These are phyloP conservation scores for Hyphopichia burtonii DNA, from an alignment of 1,139 yeast species.

Conservation along the genomic window DNA sequence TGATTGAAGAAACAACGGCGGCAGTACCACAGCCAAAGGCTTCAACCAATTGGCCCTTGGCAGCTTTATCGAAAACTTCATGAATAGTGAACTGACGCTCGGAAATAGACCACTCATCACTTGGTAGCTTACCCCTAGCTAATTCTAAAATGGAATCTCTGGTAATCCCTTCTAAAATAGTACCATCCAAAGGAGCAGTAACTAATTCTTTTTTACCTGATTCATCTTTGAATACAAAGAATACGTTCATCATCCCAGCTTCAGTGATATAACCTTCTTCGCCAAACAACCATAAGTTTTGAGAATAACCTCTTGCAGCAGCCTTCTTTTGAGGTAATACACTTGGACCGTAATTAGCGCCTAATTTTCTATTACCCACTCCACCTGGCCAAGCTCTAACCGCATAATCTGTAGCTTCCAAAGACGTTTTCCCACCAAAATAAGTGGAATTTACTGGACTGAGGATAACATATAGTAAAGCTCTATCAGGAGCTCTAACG, in stretches of 20 bases:
- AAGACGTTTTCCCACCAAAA: slow-evolving; percentile 86
- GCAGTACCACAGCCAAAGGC: slow-evolving; percentile 99
- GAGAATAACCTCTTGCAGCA: slow-evolving; percentile 85
- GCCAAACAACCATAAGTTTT: slow-evolving; percentile 95
- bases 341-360: slow-evolving; percentile 97
- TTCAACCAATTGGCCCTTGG: slow-evolving; percentile 81
- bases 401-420: slow-evolving; percentile 93
- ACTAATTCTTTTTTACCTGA: slow-evolving; percentile 88
- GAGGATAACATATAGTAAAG: slow-evolving; percentile 79
- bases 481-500: slow-evolving; percentile 80
- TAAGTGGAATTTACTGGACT: slow-evolving; percentile 98
- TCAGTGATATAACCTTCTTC: slow-evolving; percentile 88
- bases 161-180: slow-evolving; percentile 94
- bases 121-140: slow-evolving; percentile 70
- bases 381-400: slow-evolving; percentile 99
- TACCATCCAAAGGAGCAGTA: slow-evolving; percentile 96
- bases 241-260: slow-evolving; percentile 97
- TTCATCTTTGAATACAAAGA: slow-evolving; percentile 73
- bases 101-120: slow-evolving; percentile 71
- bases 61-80: slow-evolving; percentile 77
- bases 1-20: slow-evolving; percentile 92
- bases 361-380: slow-evolving; percentile 91
- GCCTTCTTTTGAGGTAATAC: slow-evolving; percentile 87
- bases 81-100: slow-evolving; percentile 82
- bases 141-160: slow-evolving; percentile 83